These are phyloP conservation scores for Phlyctochytrium planicorne DNA, from an alignment of 192 early-diverging fungal genomes.

Conservation along the genomic window DNA sequence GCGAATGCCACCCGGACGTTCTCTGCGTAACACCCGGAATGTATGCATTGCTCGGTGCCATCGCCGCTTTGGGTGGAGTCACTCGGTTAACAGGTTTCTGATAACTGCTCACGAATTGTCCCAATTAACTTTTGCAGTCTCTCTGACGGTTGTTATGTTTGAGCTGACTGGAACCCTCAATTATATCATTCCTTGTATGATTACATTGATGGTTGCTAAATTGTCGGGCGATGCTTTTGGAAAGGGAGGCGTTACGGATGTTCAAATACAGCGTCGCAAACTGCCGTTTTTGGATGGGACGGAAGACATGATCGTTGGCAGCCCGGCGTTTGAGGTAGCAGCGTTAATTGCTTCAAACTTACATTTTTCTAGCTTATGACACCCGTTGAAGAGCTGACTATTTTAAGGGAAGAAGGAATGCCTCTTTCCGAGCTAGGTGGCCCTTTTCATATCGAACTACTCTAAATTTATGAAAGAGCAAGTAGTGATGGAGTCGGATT, in stretches of 20 bases:
- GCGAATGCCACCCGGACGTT: slow-evolving; percentile 40
- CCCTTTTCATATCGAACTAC: slow-evolving; percentile 3
- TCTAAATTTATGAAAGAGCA: neutral
- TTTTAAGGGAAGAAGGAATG: slow-evolving; percentile 35
- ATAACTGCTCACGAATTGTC: neutral
- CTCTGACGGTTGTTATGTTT: slow-evolving; percentile 94
- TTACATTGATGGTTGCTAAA: slow-evolving; percentile 64
- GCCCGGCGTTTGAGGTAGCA: slow-evolving; percentile 74
- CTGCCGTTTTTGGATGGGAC: slow-evolving; percentile 53
- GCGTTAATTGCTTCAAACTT: neutral
- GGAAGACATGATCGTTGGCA: slow-evolving; percentile 52
- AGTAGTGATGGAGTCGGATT: neutral
- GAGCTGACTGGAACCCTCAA: slow-evolving; percentile 95
- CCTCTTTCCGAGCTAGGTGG: slow-evolving; percentile 50
- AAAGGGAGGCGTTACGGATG: slow-evolving; percentile 39
- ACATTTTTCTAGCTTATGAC: slow-evolving; percentile 57
- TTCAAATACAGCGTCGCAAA: slow-evolving; percentile 28
- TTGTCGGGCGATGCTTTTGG: slow-evolving; percentile 53
- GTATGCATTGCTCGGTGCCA: slow-evolving; percentile 94
- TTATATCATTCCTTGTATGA: slow-evolving; percentile 81
- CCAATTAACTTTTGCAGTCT: slow-evolving; percentile 19
- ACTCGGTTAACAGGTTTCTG: slow-evolving; percentile 75
- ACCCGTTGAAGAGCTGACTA: slow-evolving; percentile 43
- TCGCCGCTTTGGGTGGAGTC: slow-evolving; percentile 82
- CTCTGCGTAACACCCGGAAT: slow-evolving; percentile 78